phyloP scores from a whole-genome alignment of 2,329 filamentous ascomycete genomes.

The Botrytis fabae region DNA sequence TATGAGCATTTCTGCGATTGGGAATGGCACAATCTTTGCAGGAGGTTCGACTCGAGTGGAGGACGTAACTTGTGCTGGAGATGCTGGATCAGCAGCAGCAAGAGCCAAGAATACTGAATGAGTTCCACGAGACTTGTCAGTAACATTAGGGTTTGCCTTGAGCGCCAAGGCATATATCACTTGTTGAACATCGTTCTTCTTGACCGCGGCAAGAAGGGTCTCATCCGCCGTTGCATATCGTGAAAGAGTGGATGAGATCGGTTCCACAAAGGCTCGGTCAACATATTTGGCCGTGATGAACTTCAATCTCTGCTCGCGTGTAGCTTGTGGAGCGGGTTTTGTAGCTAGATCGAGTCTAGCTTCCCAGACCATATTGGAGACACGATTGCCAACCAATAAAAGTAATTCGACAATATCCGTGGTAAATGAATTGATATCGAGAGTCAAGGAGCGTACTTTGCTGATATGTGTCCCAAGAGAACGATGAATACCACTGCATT shows the following conservation, averaged over 20 bases:
- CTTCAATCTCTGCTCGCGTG: slow-evolving; percentile 83
- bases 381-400: slow-evolving; percentile 85
- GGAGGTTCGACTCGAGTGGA: slow-evolving; percentile 45
- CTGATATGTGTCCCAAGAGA: slow-evolving; percentile 97
- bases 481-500: slow-evolving; percentile 95
- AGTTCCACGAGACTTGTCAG: slow-evolving; percentile 83
- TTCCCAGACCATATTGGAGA: slow-evolving; percentile 98
- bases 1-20: slow-evolving; percentile 84
- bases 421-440: slow-evolving; percentile 95
- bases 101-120: slow-evolving; percentile 89
- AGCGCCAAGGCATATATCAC: slow-evolving; percentile 89
- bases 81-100: slow-evolving; percentile 86
- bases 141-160: slow-evolving; percentile 80
- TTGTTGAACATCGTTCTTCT: slow-evolving; percentile 92
- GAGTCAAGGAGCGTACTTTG: slow-evolving; percentile 90
- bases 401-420: slow-evolving; percentile 95
- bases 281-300: slow-evolving; percentile 97
- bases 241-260: slow-evolving; percentile 72
- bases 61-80: slow-evolving; percentile 57
- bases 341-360: slow-evolving; percentile 68
- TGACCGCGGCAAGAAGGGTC: slow-evolving; percentile 86
- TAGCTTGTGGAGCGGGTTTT: slow-evolving; percentile 77
- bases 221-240: slow-evolving; percentile 80
- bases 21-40: slow-evolving; percentile 66
- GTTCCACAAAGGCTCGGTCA: slow-evolving; percentile 77